Conservation (phyloP, 2,329 filamentous ascomycete genomes). For the Alternaria conjuncta region DNA sequence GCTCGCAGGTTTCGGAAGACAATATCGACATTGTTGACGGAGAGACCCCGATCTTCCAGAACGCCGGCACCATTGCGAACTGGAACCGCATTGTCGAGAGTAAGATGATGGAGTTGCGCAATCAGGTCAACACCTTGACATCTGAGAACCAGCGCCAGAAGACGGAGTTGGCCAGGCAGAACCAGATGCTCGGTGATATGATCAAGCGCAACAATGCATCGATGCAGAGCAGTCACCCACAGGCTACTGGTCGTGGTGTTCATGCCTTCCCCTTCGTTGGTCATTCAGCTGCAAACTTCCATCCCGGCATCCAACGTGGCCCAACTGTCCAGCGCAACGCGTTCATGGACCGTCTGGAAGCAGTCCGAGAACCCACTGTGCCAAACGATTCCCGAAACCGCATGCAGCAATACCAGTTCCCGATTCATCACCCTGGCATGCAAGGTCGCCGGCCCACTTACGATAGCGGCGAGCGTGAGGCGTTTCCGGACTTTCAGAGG, state of each 20-base stretch:
- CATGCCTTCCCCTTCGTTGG: not conserved
- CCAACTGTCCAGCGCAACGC: not conserved
- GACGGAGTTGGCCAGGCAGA: not conserved
- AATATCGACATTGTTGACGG: slow-evolving; percentile 1
- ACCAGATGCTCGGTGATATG: not conserved
- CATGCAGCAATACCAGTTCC: not conserved
- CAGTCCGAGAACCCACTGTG: not conserved
- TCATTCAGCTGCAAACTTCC: not conserved
- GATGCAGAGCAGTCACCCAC: not conserved
- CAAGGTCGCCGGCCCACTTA: not conserved
- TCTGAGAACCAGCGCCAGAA: not conserved
- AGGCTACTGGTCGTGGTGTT: not conserved
- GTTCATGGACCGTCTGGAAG: not conserved
- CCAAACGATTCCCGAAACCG: not conserved
- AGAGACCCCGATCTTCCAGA: slow-evolving; percentile 7
- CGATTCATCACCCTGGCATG: not conserved
- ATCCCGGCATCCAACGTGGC: not conserved
- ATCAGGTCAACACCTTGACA: not conserved
- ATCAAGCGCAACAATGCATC: not conserved
- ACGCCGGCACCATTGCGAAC: not conserved
- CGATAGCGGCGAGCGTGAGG: not conserved
- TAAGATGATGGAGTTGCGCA: not conserved
- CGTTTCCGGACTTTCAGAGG: not conserved
- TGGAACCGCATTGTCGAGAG: not conserved
- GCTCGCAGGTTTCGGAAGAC: not conserved